These are phyloP conservation scores for Suhomyces canberraensis DNA, from an alignment of 805 yeast species.

Conservation along the genomic window DNA sequence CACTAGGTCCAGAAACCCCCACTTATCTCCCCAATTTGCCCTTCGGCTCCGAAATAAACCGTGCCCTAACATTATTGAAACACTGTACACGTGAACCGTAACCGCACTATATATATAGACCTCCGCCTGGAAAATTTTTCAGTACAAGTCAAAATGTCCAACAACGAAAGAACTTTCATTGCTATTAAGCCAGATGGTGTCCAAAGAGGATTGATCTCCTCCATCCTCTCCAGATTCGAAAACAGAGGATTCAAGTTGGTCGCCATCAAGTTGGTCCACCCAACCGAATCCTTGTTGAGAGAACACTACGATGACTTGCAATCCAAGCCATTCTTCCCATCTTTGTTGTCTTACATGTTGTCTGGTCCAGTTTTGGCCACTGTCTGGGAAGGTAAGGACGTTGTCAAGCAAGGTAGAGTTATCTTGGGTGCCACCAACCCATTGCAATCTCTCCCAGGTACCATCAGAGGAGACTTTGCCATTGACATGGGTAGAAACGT, in stretches of 20 bases:
- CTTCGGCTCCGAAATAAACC: too few species aligned
- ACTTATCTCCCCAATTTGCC: too few species aligned
- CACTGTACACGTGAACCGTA: too few species aligned
- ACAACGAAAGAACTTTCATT: constrained; percentile 81
- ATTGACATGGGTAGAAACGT: constrained; percentile 99
- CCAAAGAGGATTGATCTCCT: constrained; percentile 94
- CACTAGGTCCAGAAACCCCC: too few species aligned
- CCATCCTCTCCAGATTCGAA: constrained; percentile 91
- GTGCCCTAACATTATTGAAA: too few species aligned
- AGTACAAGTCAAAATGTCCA: constrained; percentile 38
- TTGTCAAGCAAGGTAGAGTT: constrained; percentile 96
- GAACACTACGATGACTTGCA: constrained; percentile 95
- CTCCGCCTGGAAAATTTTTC: constrained; percentile 3
- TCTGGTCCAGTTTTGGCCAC: constrained; percentile 99
- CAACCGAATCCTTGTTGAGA: constrained; percentile 83
- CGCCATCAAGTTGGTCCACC: constrained; percentile 86
- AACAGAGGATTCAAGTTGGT: constrained; percentile 97
- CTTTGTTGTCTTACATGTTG: constrained; percentile 91
- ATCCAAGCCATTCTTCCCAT: constrained; percentile 97
- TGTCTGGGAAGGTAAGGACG: constrained; percentile 99
- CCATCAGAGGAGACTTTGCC: constrained; percentile 99
- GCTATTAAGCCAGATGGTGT: constrained; percentile 99
- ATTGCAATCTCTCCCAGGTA: constrained; percentile 94
- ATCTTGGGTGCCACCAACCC: constrained; percentile 99
- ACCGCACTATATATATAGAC: too few species aligned